Evolutionary conservation across 768 basidiomycete genomes (phyloP), one percentile per base, ranked within the genome.

Genomic region (Steccherinum ochraceum): DNA sequence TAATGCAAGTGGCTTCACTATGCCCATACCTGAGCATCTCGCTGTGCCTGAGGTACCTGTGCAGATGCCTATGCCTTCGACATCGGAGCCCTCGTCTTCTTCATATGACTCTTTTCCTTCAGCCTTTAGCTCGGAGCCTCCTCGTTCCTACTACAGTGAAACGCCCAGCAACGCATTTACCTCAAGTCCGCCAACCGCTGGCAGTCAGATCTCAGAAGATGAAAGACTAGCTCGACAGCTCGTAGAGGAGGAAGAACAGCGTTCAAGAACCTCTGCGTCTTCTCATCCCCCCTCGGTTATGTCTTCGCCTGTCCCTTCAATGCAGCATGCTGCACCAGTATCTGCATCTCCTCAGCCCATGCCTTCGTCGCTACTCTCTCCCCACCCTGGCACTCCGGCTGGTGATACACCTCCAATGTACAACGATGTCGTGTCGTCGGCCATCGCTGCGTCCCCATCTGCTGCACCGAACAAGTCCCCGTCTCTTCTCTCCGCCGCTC

Each of bases 21-120:
- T 90, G 52, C 74, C 78, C 55, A 75, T 74, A 52, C 85, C 83
- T 1, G 53, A 73, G 57, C 46, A 27, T 21, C 18, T 13, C 24
- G 35, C n/a, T 48, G 19, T 13, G 5, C 16, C n/a, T 41, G 20
- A 13, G 7, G 13, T 42, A 24, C 49, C 27, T 23, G 21, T 16
- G 12, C 40, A 16, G 13, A 24, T 12, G 40, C 25, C 35, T 13
- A 12, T 20, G 11, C 10, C 18, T 19, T 48, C 20, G 26, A 5
- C 19, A 5, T 39, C 24, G 4, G 10, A 12, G 27, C 21, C 30
- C 27, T 48, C 47, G 5, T 40, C 47, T 5, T 40, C 20, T 12
- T 24, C 40, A n/a, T 26, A 40, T 43, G 12, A 23, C n/a, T 11
- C 24, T 5, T 24, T 19, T 40, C 40, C 48, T 40, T 27, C 41